Base-by-base conservation (phyloP, 2,329 filamentous ascomycete genomes). In the Epichloe coenophiala region DNA sequence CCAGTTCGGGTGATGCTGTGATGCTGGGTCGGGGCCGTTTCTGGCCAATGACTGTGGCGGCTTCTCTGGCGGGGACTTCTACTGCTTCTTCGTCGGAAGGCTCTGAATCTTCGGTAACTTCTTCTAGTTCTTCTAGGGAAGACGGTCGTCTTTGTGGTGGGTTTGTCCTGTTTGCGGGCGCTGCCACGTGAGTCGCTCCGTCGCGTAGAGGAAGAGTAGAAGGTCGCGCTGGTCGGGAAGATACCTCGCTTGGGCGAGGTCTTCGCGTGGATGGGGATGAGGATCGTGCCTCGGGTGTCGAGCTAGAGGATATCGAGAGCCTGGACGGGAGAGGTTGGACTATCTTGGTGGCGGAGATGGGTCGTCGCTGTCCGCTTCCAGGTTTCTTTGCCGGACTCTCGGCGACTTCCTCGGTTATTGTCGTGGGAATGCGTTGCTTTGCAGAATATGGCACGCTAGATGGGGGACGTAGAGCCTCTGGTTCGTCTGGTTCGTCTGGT, bases 311-410 rank as follows among this genome's bases (percentile, higher is more conserved):
- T 35, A 35, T 15, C 19, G 15, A 21, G n/a, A 40, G 3, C n/a
- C 36, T 35, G 8, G 31, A 36, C 17, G 48, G 48, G 13, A 40
- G n/a, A 35, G 42, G 41, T 15, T 35, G 31, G n/a, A 1, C 23
- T 15, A 17, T 3, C 13, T 3, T 65, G 36, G 61, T 63, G 7
- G 64, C 58, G 13, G 60, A 63, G 13, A 75, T 59, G 3, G 60
- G 67, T 27, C 71, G 68, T 46, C 76, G 65, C 8, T 69, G 70
- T 1, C 77, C 78, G 55, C 76, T 80, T 2, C 77, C 78, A 1
- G 77, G 78, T 13, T 76, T 76, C 55, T 75, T 61, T 8, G 57
- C 63, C 0, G 79, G 78, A 51, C 76, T 80, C 57, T 81, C 63
- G 33, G 54, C 57, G 3, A 62, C 56, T 47, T 62, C 57, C 23